Base-by-base conservation (phyloP, 176 grass and related monocot genomes). In the Juncus inflexus region DNA sequence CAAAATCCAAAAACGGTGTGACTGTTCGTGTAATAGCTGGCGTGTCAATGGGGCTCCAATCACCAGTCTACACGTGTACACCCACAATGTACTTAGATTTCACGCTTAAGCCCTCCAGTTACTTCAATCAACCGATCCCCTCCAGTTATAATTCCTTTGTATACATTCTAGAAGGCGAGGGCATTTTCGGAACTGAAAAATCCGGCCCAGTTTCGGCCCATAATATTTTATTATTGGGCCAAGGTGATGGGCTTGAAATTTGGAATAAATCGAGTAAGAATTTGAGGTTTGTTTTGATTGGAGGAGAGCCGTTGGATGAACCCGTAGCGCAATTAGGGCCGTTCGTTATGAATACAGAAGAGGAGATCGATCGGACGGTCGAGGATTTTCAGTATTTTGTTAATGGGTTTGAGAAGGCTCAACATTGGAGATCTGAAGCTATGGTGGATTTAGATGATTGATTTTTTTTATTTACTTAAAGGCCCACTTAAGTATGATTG, bases 321-420 rank as follows among this genome's bases (percentile, higher is more conserved):
- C 89, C 89, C 11, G 94, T 99, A 40, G 75, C 83, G 12, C 94
- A 99, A 68, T 65, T 99, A 3, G 89, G 94, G 0, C 94, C 94
- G 0, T 99, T 99, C 60, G 94, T 99, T 73, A 99, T 99, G 94
- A 99, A 99, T 84, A 92, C 94, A 3, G 94, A 99, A 52, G 88
- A 99, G 80, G 94, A 99, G 86, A 92, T 99, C 72, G 89, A 99
- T 78, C 79, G 60, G 77, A 82, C 94, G 42, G 76, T 99, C 13
- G 75, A 92, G n/a, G 94, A 99, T 51, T 99, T 90, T 74, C 83
- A 99, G 11, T 64, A 36, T 2, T 86, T 37, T 45, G 52, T 84
- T 63, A 99, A 99, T 12, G 94, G 94, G 0, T 99, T 99, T 59
- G 94, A 99, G 80, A 99, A 92, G 61, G 94, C 89, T 38, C 76